These are phyloP conservation scores for Ophiostoma fasciatum DNA, from an alignment of 2,329 filamentous ascomycete genomes.

Conservation along the genomic window DNA sequence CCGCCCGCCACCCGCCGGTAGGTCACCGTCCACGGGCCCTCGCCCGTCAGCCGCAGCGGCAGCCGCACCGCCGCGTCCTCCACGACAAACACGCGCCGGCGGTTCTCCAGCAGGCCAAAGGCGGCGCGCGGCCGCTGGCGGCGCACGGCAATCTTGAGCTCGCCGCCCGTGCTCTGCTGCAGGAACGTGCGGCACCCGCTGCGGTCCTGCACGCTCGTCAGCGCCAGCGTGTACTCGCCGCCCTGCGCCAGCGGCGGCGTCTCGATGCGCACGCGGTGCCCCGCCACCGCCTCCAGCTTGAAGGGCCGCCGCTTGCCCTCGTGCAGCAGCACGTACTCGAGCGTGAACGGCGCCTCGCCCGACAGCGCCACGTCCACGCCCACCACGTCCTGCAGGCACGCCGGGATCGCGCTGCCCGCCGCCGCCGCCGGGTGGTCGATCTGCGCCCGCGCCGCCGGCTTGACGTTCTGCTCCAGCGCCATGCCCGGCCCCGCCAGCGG, in stretches of 20 bases:
- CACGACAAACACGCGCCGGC: slow-evolving; percentile 57
- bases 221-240: slow-evolving; percentile 76
- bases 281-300: slow-evolving; percentile 47
- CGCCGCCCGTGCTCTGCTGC: slow-evolving; percentile 49
- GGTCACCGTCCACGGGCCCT: slow-evolving; percentile 66
- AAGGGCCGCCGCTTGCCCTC: slow-evolving; percentile 69
- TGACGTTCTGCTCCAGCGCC: slow-evolving; percentile 74
- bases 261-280: slow-evolving; percentile 51
- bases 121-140: slow-evolving; percentile 75
- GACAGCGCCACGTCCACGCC: slow-evolving; percentile 59
- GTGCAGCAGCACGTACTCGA: slow-evolving; percentile 89
- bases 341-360: slow-evolving; percentile 73
- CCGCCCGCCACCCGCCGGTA: slow-evolving; percentile 47
- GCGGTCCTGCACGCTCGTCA: slow-evolving; percentile 76
- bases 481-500: slow-evolving; percentile 46
- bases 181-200: slow-evolving; percentile 76
- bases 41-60: slow-evolving; percentile 73
- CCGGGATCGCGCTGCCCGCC: slow-evolving; percentile 43
- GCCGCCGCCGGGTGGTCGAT: slow-evolving; percentile 41
- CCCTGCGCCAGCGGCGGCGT: slow-evolving; percentile 64
- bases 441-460: slow-evolving; percentile 75
- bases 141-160: slow-evolving; percentile 71
- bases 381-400: slow-evolving; percentile 72
- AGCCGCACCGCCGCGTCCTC: slow-evolving; percentile 61
- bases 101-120: slow-evolving; percentile 77